phyloP scores from a whole-genome alignment of 2,329 filamentous ascomycete genomes.

The Elsinoe australis region DNA sequence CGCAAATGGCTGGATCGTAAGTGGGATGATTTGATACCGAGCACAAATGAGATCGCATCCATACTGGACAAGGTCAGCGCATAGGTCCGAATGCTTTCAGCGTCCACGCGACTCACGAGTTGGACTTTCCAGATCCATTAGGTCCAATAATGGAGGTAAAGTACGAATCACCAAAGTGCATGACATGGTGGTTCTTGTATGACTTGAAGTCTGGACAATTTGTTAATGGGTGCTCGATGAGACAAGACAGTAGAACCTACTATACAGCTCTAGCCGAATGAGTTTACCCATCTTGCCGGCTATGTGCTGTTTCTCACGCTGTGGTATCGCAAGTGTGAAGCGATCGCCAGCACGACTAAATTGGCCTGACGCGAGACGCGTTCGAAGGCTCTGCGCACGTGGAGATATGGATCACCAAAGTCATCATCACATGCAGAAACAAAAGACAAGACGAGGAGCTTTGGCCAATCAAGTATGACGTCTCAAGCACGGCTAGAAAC shows the following conservation, averaged over 20 bases:
- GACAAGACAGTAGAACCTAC: conserved; percentile 44
- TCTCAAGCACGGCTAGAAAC: conserved; percentile 7
- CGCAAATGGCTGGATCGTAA: conserved; percentile 87
- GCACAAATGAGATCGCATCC: conserved; percentile 98
- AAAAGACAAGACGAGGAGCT: background rate
- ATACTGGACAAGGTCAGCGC: conserved; percentile 53
- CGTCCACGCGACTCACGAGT: conserved; percentile 58
- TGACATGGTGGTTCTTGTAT: conserved; percentile 91
- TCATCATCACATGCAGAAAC: conserved; percentile 15
- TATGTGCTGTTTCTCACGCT: background rate
- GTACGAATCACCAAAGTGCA: conserved; percentile 94
- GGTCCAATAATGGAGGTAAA: conserved; percentile 99
- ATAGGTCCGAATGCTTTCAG: background rate
- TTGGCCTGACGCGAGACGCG: conserved; percentile 11
- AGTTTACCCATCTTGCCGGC: conserved; percentile 79
- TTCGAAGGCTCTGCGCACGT: conserved; percentile 1
- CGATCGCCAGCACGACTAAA: background rate
- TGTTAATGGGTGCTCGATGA: background rate
- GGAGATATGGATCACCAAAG: background rate
- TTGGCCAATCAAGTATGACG: conserved; percentile 15
- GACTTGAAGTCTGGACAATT: conserved; percentile 81
- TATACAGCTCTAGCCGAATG: conserved; percentile 87
- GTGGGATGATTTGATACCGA: conserved; percentile 98
- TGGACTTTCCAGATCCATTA: conserved; percentile 99
- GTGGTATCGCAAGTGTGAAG: background rate